Evolutionary conservation across 1,284 basidiomycete genomes (phyloP), one percentile per base, ranked within the genome.

Genomic region (Boletus mariae): DNA sequence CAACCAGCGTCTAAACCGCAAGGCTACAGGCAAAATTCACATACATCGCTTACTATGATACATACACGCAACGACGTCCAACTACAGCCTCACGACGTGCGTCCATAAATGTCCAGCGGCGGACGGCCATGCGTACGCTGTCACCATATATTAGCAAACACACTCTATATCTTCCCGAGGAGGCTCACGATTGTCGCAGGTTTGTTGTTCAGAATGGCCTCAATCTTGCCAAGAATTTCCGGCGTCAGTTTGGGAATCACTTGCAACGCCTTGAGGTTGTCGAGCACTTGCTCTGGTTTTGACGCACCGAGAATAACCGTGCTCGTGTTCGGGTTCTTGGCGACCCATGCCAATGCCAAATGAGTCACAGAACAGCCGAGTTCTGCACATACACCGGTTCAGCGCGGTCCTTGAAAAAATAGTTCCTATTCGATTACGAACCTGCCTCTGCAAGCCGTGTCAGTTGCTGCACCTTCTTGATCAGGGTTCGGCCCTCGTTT

Each of bases 311-410:
- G 75, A 59, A 90, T 87, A 61, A 88, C 82, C 17, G 79, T 83
- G 28, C 75, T 75, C 7, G 81, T 87, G 69, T 87, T 84, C n/a
- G 82, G 79, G 67, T 89, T 85, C 58, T 73, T 77, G 6, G 85
- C 81, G 4, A 86, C 76, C 89, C 90, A 92, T 5, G 90, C 90
- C 35, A 92, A 76, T 0, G 90, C 85, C 35, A 95, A 78, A 50
- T 82, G 80, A 28, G 81, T 73, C 53, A 82, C 77, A 35, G 73
- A 80, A 59, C 79, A 80, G 37, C 75, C 78, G 13, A 86, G 72
- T 61, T 81, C 79, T 79, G 7, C 2, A 42, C 25, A 45, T 26
- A 44, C 32, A 43, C 15, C 11, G 15, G 28, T 48, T 57, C 47
- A 58, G 51, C 12, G 8, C 1, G 4, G 23, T 8, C 17, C 8